A percentile compares a stretch with the other conserved stretches of the same genome.
These are phyloP conservation scores for Hypoxylon sp. DNA, from an alignment of 2,329 filamentous ascomycete genomes.

Conservation along the genomic window DNA sequence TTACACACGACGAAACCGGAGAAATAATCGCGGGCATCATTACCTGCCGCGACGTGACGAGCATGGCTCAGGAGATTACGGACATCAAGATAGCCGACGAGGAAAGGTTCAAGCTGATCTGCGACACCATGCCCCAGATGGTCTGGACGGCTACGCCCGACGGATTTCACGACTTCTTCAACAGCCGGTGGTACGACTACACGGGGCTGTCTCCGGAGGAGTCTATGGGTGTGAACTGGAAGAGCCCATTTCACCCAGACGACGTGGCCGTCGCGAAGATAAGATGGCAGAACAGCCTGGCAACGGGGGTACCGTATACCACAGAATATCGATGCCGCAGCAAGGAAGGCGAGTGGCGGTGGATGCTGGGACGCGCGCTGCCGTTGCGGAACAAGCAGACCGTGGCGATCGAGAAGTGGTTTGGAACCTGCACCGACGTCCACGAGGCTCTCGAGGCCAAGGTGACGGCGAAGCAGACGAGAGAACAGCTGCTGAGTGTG, in stretches of 20 bases:
- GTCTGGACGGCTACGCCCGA: slow-evolving; percentile 77
- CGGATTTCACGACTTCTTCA: slow-evolving; percentile 76
- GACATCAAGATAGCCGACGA: slow-evolving; percentile 76
- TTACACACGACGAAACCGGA: slow-evolving; percentile 70
- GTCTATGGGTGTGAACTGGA: slow-evolving; percentile 70
- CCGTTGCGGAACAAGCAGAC: slow-evolving; percentile 71
- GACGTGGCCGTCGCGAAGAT: slow-evolving; percentile 65
- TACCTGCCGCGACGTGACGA: slow-evolving; percentile 75
- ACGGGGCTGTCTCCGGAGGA: slow-evolving; percentile 71
- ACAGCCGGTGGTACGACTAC: slow-evolving; percentile 80
- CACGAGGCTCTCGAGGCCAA: slow-evolving; percentile 76
- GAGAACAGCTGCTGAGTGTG: slow-evolving; percentile 76
- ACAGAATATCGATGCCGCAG: slow-evolving; percentile 75
- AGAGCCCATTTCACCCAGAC: slow-evolving; percentile 72
- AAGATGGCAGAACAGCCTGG: slow-evolving; percentile 68
- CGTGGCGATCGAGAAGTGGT: slow-evolving; percentile 79
- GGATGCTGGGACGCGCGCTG: slow-evolving; percentile 78
- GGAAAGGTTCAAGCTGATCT: slow-evolving; percentile 76
- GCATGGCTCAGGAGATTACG: slow-evolving; percentile 72
- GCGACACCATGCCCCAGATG: slow-evolving; percentile 74
- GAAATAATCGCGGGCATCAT: slow-evolving; percentile 79
- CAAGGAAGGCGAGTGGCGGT: slow-evolving; percentile 75
- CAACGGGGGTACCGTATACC: slow-evolving; percentile 72
- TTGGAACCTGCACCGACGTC: slow-evolving; percentile 80
- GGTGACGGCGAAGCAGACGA: slow-evolving; percentile 68